A percentile compares a stretch with the other conserved stretches of the same genome.
phyloP scores from a whole-genome alignment of 2,329 filamentous ascomycete species.

The Talaromyces pinophilus region DNA sequence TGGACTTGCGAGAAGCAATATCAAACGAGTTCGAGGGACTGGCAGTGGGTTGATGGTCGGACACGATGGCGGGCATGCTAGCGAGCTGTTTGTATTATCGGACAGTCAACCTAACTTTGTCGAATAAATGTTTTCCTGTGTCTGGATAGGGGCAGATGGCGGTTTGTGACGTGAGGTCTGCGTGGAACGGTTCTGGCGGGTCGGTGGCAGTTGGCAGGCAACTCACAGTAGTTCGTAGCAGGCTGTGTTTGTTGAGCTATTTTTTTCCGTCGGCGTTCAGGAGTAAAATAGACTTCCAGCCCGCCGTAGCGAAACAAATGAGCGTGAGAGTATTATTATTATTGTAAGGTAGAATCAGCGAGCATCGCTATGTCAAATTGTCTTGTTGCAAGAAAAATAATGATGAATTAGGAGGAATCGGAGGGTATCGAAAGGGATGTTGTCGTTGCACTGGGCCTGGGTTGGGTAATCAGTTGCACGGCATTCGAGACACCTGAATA shows the following conservation, averaged over 20 bases:
- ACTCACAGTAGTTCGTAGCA: neutral
- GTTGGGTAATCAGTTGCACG: constrained; percentile 1
- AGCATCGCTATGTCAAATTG: constrained; percentile 4
- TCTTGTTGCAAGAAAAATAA: neutral
- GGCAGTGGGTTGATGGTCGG: constrained; percentile 32
- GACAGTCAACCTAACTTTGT: neutral
- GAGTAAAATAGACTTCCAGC: constrained; percentile 1
- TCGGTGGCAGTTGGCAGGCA: neutral
- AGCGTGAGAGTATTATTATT: neutral
- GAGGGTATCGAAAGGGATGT: neutral
- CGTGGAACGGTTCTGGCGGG: constrained; percentile 28
- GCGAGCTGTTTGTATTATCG: neutral
- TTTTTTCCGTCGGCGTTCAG: constrained; percentile 4
- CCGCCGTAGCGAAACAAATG: neutral
- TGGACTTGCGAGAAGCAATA: constrained; percentile 43
- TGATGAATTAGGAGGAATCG: neutral
- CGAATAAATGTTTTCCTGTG: neutral
- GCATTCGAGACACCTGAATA: constrained; percentile 3
- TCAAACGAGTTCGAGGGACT: constrained; percentile 44
- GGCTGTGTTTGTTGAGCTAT: neutral
- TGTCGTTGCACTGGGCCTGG: neutral
- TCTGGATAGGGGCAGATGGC: constrained; percentile 15
- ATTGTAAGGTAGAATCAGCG: neutral
- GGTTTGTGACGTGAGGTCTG: constrained; percentile 35
- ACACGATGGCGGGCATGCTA: constrained; percentile 43